phyloP scores from a whole-genome alignment of 495 filamentous ascomycete species.

The Ascobolus immersus region DNA sequence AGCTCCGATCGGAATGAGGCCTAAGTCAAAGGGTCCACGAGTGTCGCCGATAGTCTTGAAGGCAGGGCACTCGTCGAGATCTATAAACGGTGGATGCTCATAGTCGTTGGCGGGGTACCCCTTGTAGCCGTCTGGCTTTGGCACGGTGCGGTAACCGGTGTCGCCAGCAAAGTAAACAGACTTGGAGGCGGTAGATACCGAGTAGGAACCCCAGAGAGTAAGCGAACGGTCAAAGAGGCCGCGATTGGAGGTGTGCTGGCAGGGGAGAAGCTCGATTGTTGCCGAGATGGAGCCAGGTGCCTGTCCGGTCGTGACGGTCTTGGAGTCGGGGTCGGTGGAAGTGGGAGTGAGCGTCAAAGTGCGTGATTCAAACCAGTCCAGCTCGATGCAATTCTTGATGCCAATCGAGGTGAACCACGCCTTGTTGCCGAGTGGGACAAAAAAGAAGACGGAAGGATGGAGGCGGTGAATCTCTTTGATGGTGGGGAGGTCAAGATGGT shows the following conservation, averaged over 20 bases:
- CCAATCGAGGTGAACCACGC: conserved; percentile 40
- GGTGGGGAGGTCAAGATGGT: conserved; percentile 60
- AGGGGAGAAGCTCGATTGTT: conserved; percentile 57
- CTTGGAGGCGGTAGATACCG: conserved; percentile 45
- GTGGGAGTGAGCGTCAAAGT: conserved; percentile 36
- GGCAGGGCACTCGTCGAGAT: conserved; percentile 56
- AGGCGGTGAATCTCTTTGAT: conserved; percentile 41
- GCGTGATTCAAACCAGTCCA: conserved; percentile 89
- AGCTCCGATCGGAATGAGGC: conserved; percentile 83
- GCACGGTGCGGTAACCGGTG: conserved; percentile 62
- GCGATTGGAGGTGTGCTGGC: conserved; percentile 58
- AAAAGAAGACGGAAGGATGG: conserved; percentile 65
- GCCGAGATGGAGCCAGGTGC: conserved; percentile 32
- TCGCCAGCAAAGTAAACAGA: conserved; percentile 28
- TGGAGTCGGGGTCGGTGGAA: conserved; percentile 12
- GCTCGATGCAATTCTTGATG: conserved; percentile 50
- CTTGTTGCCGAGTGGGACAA: conserved; percentile 70
- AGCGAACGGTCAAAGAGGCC: conserved; percentile 37
- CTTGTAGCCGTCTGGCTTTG: conserved; percentile 35
- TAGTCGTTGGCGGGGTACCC: conserved; percentile 41
- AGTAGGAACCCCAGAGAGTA: conserved; percentile 80
- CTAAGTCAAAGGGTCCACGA: conserved; percentile 74
- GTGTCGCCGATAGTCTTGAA: conserved; percentile 66
- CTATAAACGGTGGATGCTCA: no score
- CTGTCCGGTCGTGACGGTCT: not conserved